Evolutionary conservation across 2,329 filamentous ascomycete genomes (phyloP).

Genomic region (Pyricularia pennisetigena): DNA sequence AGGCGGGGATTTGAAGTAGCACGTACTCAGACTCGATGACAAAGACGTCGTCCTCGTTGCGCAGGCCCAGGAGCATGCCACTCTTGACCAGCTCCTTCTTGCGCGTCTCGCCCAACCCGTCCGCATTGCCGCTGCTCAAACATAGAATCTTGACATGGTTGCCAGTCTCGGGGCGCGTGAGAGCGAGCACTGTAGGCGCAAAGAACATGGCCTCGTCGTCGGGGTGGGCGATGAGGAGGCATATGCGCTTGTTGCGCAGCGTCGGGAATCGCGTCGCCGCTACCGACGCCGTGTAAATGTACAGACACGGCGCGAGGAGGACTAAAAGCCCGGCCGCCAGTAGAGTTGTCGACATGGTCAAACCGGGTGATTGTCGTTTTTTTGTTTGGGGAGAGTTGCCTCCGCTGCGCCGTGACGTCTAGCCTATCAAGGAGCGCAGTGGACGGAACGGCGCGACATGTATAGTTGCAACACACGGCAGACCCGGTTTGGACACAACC

Average conservation of each 20-base stretch:
- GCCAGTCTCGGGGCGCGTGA: constrained; percentile 67
- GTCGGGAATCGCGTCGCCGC: constrained; percentile 48
- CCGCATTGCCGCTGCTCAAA: constrained; percentile 79
- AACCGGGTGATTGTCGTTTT: neutral
- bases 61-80: constrained; percentile 65
- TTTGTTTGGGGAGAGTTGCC: neutral
- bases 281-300: constrained; percentile 39
- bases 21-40: constrained; percentile 67
- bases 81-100: constrained; percentile 78
- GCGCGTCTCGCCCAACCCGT: constrained; percentile 74
- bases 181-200: constrained; percentile 74
- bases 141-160: constrained; percentile 95
- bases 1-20: neutral
- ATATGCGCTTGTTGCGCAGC: constrained; percentile 75
- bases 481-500: neutral
- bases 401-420: neutral
- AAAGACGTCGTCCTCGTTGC: constrained; percentile 67
- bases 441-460: neutral
- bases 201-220: constrained; percentile 99
- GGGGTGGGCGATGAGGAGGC: constrained; percentile 89
- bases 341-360: constrained; percentile 4
- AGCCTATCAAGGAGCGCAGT: neutral
- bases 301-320: constrained; percentile 34
- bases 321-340: constrained; percentile 24
- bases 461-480: neutral